These are phyloP conservation scores for Mycothermus thermophilus DNA, from an alignment of 495 filamentous ascomycete genomes.

Conservation along the genomic window DNA sequence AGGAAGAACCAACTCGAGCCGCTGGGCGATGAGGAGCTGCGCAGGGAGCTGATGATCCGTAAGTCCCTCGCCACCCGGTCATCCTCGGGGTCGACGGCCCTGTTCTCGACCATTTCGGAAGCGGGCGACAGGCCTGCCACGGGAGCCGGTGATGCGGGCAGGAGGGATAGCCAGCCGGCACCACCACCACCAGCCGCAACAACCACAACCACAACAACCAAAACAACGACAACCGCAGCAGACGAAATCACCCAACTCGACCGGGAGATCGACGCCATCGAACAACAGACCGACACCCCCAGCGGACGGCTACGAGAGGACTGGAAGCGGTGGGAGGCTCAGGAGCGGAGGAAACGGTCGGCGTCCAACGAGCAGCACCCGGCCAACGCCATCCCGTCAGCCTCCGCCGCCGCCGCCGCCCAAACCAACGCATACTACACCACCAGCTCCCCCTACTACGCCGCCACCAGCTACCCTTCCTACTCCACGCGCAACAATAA, in stretches of 20 bases:
- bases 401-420: too few species aligned
- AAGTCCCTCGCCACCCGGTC: slow-evolving; percentile 33
- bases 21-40: slow-evolving; percentile 22
- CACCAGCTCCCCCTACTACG: too few species aligned
- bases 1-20: slow-evolving; percentile 17
- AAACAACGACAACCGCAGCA: not conserved
- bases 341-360: slow-evolving; percentile 13
- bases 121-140: too few species aligned
- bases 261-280: slow-evolving; percentile 6
- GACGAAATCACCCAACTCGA: slow-evolving; percentile 4
- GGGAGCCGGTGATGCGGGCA: too few species aligned
- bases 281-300: slow-evolving; percentile 9
- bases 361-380: slow-evolving; percentile 18
- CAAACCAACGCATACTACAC: too few species aligned
- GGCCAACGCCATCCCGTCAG: too few species aligned
- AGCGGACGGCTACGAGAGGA: slow-evolving; percentile 16
- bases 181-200: too few species aligned
- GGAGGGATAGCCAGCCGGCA: too few species aligned
- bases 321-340: slow-evolving; percentile 22
- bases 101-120: too few species aligned
- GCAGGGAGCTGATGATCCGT: slow-evolving; percentile 30
- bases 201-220: too few species aligned
- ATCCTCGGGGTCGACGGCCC: slow-evolving; percentile 1
- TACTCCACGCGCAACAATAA: too few species aligned
- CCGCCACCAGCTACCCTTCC: too few species aligned